Conservation (phyloP, 768 basidiomycete genomes). For the Termitomyces bulborhizus region DNA sequence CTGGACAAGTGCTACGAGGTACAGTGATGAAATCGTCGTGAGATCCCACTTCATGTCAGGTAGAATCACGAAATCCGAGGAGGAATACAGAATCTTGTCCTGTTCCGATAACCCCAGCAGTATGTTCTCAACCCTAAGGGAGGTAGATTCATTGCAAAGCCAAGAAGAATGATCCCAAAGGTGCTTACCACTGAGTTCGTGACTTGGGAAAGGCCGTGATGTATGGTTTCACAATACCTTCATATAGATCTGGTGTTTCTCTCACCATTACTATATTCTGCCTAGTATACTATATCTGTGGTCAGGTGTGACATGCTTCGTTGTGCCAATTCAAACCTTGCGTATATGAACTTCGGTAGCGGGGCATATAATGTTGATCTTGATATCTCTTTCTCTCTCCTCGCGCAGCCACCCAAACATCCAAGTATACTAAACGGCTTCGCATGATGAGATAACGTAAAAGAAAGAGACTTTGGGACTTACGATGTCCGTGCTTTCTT, state of each 20-base stretch:
- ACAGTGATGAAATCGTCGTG: constrained; percentile 66
- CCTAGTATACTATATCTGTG: constrained; percentile 53
- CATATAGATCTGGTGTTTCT: constrained; percentile 81
- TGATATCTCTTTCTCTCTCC: constrained; percentile 53
- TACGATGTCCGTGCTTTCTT: constrained; percentile 67
- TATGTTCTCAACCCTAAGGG: constrained; percentile 77
- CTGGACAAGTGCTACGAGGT: constrained; percentile 75
- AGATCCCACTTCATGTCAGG: constrained; percentile 99
- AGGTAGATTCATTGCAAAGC: neutral
- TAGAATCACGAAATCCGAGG: constrained; percentile 65
- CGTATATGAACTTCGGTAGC: constrained; percentile 86
- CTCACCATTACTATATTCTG: constrained; percentile 69
- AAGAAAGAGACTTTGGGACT: constrained; percentile 14
- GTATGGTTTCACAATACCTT: constrained; percentile 67
- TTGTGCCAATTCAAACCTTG: constrained; percentile 43
- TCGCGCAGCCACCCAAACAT: constrained; percentile 16
- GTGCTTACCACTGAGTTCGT: constrained; percentile 72
- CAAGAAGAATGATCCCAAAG: neutral
- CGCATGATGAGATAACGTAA: neutral
- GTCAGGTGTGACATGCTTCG: neutral
- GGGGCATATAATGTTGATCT: constrained; percentile 81
- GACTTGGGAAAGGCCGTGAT: constrained; percentile 68
- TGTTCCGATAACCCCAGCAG: constrained; percentile 71
- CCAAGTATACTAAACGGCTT: neutral
- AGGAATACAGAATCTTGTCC: constrained; percentile 62